Evolutionary conservation across 768 basidiomycete genomes (phyloP).

Genomic region (Collybiopsis confluens): DNA sequence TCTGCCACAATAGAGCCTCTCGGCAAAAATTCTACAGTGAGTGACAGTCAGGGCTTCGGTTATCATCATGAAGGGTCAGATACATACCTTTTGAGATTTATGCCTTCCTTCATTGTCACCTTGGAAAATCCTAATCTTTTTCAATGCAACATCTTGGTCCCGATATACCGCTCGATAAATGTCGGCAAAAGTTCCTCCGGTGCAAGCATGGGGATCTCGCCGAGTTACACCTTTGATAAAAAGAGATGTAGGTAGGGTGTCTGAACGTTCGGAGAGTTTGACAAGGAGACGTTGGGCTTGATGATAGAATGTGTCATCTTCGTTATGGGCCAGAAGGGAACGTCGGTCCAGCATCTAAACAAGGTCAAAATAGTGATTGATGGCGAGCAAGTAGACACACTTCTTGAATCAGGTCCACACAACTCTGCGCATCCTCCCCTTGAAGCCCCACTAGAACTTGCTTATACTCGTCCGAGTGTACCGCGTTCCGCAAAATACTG

Average conservation of each 20-base stretch:
- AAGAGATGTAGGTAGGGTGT: slow-evolving; percentile 12
- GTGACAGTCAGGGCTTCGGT: background rate
- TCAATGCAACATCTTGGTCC: slow-evolving; percentile 11
- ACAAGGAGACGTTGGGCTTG: slow-evolving; percentile 11
- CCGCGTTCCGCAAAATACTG: slow-evolving; percentile 5
- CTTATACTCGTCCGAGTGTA: slow-evolving; percentile 9
- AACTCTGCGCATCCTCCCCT: slow-evolving; percentile 15
- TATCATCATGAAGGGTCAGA: background rate
- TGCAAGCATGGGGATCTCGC: slow-evolving; percentile 6
- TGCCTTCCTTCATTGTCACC: background rate
- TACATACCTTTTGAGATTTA: slow-evolving; percentile 1
- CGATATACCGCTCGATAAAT: slow-evolving; percentile 13
- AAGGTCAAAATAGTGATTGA: background rate
- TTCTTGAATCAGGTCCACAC: slow-evolving; percentile 17
- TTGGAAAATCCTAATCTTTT: slow-evolving; percentile 10
- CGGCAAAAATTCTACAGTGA: slow-evolving; percentile 8
- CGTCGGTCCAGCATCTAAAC: slow-evolving; percentile 15
- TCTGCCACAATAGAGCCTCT: slow-evolving; percentile 15
- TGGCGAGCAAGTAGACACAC: background rate
- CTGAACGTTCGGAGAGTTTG: slow-evolving; percentile 12
- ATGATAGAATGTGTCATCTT: slow-evolving; percentile 11
- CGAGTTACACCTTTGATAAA: slow-evolving; percentile 12
- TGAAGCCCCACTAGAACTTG: slow-evolving; percentile 13
- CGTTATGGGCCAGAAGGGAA: background rate
- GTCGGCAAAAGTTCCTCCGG: slow-evolving; percentile 17